A percentile compares a stretch with the other conserved stretches of the same genome.
Evolutionary conservation across 495 filamentous ascomycete species (phyloP).

Genomic region (Aspergillus mulundensis): DNA sequence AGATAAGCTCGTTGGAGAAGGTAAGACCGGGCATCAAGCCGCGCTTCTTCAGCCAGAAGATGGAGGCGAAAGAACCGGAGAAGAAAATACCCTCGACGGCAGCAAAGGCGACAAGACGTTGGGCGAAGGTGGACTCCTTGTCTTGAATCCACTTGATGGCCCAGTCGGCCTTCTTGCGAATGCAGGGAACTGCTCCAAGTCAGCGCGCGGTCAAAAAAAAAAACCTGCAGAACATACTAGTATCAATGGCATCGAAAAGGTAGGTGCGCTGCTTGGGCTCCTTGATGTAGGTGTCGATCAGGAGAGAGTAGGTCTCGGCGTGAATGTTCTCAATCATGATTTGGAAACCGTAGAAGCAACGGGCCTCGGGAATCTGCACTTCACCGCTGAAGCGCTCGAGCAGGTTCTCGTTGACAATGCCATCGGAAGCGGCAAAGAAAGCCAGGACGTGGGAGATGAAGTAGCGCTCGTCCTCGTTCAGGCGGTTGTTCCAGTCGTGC

Average conservation of each 20-base stretch:
- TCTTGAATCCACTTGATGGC: constrained; percentile 93
- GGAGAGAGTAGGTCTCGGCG: constrained; percentile 97
- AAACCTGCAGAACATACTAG: constrained; percentile 54
- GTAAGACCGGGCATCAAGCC: constrained; percentile 97
- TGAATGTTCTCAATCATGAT: constrained; percentile 99
- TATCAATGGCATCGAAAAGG: constrained; percentile 97
- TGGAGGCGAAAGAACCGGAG: constrained; percentile 96
- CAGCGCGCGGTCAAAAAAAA: neutral
- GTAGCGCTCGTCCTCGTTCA: constrained; percentile 96
- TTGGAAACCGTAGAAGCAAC: constrained; percentile 99
- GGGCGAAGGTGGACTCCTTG: constrained; percentile 86
- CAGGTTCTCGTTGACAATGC: constrained; percentile 99
- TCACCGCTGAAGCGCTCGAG: constrained; percentile 96
- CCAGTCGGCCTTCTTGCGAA: constrained; percentile 97
- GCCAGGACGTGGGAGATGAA: constrained; percentile 98
- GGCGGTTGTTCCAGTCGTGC: constrained; percentile 96
- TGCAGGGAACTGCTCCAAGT: constrained; percentile 71
- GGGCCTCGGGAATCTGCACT: constrained; percentile 95
- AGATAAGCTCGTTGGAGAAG: constrained; percentile 99
- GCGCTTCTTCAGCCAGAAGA: constrained; percentile 99
- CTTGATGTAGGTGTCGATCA: constrained; percentile 99
- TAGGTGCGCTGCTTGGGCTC: constrained; percentile 93
- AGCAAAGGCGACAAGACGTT: constrained; percentile 94
- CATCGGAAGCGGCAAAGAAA: constrained; percentile 99
- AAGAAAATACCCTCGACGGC: constrained; percentile 99